phyloP scores from a whole-genome alignment of 2,329 filamentous ascomycete species.

The Penicillium sp. region DNA sequence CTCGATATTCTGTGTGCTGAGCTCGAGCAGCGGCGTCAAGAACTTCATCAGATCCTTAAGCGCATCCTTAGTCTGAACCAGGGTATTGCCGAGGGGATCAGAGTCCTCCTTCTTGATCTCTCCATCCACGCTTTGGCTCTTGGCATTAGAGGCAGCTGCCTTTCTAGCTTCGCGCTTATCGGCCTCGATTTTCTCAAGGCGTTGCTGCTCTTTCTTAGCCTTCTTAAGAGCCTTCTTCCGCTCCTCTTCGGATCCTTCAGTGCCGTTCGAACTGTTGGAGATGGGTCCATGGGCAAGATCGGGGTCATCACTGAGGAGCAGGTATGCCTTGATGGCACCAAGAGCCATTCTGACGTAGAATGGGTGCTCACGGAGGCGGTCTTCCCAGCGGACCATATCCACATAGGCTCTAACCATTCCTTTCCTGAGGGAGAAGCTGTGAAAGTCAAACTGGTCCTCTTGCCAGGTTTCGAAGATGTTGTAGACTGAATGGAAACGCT shows the following conservation, averaged over 20 bases:
- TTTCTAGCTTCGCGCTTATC: slow-evolving; percentile 88
- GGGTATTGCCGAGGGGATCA: slow-evolving; percentile 80
- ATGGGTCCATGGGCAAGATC: slow-evolving; percentile 63
- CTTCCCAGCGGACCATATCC: slow-evolving; percentile 96
- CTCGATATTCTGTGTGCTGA: slow-evolving; percentile 78
- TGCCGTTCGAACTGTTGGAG: slow-evolving; percentile 59
- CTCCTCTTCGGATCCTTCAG: slow-evolving; percentile 62
- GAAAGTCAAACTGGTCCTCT: slow-evolving; percentile 98
- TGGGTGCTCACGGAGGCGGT: slow-evolving; percentile 86
- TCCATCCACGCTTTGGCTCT: slow-evolving; percentile 50
- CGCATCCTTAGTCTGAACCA: slow-evolving; percentile 80
- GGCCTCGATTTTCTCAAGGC: slow-evolving; percentile 75
- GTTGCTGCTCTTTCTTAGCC: slow-evolving; percentile 78
- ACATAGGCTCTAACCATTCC: slow-evolving; percentile 94
- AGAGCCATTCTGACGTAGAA: slow-evolving; percentile 87
- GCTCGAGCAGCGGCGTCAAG: slow-evolving; percentile 77
- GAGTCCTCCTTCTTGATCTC: slow-evolving; percentile 84
- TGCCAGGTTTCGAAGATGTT: slow-evolving; percentile 98
- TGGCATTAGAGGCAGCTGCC: slow-evolving; percentile 64
- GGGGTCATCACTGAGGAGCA: slow-evolving; percentile 77
- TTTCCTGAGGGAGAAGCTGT: slow-evolving; percentile 95
- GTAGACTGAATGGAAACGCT: slow-evolving; percentile 85
- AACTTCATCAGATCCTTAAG: slow-evolving; percentile 88
- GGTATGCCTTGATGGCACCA: slow-evolving; percentile 78
- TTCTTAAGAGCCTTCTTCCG: slow-evolving; percentile 89